Percentiles rank a stretch among this genome's conserved stretches.
Evolutionary conservation across 768 basidiomycete species (phyloP).

Genomic region (Lyophyllum shimeji): DNA sequence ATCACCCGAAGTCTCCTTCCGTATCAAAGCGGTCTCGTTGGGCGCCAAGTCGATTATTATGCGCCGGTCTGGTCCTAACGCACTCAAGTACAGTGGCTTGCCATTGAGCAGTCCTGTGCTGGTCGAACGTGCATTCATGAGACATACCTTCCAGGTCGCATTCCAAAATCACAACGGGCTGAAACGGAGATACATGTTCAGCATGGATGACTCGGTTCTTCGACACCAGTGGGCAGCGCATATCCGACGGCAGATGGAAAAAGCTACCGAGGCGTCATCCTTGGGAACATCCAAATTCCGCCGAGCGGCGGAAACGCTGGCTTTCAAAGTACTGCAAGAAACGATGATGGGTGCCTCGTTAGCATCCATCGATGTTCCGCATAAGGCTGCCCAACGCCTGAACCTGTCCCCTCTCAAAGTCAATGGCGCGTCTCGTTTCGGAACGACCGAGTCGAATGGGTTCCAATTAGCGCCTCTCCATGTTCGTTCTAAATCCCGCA

Average conservation of each 20-base stretch:
- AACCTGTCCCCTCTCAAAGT: constrained; percentile 12
- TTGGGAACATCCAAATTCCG: constrained; percentile 47
- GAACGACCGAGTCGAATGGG: constrained; percentile 15
- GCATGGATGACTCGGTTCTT: constrained; percentile 76
- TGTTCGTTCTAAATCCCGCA: constrained; percentile 68
- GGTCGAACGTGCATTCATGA: constrained; percentile 94
- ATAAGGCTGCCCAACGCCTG: constrained; percentile 33
- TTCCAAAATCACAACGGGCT: constrained; percentile 67
- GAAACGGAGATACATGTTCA: constrained; percentile 94
- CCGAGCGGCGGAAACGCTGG: constrained; percentile 70
- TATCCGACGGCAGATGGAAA: constrained; percentile 67
- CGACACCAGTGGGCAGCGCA: constrained; percentile 74
- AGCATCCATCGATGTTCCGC: constrained; percentile 15
- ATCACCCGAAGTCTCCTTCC: constrained; percentile 83
- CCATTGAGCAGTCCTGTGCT: constrained; percentile 75
- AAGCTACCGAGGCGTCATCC: constrained; percentile 34
- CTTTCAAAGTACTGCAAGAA: constrained; percentile 84
- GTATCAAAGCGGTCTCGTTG: constrained; percentile 82
- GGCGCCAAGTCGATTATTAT: constrained; percentile 84
- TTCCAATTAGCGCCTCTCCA: constrained; percentile 33
- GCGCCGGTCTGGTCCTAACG: constrained; percentile 81
- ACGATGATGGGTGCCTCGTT: constrained; percentile 54
- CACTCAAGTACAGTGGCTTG: constrained; percentile 77
- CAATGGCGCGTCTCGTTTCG: constrained; percentile 12
- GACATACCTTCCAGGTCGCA: constrained; percentile 91